These are phyloP conservation scores for Bifiguratus adelaidae DNA, from an alignment of 192 early-diverging fungal species.

Conservation along the genomic window DNA sequence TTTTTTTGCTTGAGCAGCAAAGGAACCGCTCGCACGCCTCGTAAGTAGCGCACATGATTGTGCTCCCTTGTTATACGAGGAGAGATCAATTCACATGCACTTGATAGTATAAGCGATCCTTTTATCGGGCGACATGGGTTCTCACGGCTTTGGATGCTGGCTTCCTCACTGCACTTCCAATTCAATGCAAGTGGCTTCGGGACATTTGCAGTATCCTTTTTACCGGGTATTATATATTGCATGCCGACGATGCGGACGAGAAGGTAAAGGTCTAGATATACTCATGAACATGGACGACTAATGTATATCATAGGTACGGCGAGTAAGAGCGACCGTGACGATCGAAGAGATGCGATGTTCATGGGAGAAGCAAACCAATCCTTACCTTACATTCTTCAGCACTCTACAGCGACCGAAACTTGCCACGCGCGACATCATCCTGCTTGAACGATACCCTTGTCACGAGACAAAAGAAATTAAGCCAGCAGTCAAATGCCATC, in stretches of 20 bases:
- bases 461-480: constrained; percentile 8
- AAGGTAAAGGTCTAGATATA: constrained; percentile 38
- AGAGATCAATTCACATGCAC: not conserved
- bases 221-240: constrained; percentile 72
- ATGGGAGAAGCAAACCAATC: constrained; percentile 86
- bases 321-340: constrained; percentile 64
- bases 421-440: constrained; percentile 20
- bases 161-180: constrained; percentile 79
- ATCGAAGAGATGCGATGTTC: constrained; percentile 76
- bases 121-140: constrained; percentile 85
- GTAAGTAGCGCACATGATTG: constrained; percentile 14
- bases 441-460: constrained; percentile 10
- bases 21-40: constrained; percentile 71
- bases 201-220: constrained; percentile 73
- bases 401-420: constrained; percentile 25
- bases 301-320: constrained; percentile 34
- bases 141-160: constrained; percentile 89
- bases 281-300: not conserved
- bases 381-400: constrained; percentile 42
- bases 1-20: constrained; percentile 33
- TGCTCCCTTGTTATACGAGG: constrained; percentile 1
- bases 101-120: constrained; percentile 74
- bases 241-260: constrained; percentile 72
- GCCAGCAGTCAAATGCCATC: constrained; percentile 25
- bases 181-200: constrained; percentile 61